These are phyloP conservation scores for Mycena pura DNA, from an alignment of 768 basidiomycete genomes.

Conservation along the genomic window DNA sequence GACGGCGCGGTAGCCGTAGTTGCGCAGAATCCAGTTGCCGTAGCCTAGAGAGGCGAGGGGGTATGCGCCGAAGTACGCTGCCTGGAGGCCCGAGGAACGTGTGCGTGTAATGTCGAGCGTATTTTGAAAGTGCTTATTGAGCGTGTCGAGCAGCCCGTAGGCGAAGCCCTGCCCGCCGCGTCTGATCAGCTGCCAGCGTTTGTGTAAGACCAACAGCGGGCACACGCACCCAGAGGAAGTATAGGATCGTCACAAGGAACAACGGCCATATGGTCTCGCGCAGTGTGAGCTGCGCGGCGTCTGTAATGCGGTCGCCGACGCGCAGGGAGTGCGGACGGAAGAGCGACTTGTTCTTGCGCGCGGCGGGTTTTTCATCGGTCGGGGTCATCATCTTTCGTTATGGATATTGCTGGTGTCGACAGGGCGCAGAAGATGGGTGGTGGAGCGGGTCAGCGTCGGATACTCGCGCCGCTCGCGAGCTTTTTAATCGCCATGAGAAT, in stretches of 20 bases:
- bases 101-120: conserved; percentile 42
- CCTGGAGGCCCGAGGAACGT: conserved; percentile 43
- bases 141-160: conserved; percentile 41
- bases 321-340: conserved; percentile 36
- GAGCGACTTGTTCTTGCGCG: conserved; percentile 1
- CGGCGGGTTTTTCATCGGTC: conserved; percentile 3
- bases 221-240: conserved; percentile 41
- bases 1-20: conserved; percentile 40
- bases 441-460: neutral
- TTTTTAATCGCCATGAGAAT: neutral
- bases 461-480: neutral
- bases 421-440: neutral
- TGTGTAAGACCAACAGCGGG: neutral
- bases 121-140: conserved; percentile 44
- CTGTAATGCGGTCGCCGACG: conserved; percentile 39
- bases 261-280: conserved; percentile 41
- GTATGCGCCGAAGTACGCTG: conserved; percentile 44
- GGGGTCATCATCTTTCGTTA: conserved; percentile 22
- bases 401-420: no score
- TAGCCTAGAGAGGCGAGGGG: conserved; percentile 42
- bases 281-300: conserved; percentile 39
- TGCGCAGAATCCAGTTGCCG: conserved; percentile 41
- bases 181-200: no score
- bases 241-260: conserved; percentile 43
- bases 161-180: conserved; percentile 38